Evolutionary conservation across 2,329 filamentous ascomycete species (phyloP).

Genomic region (Phyllosticta citrichinensis): DNA sequence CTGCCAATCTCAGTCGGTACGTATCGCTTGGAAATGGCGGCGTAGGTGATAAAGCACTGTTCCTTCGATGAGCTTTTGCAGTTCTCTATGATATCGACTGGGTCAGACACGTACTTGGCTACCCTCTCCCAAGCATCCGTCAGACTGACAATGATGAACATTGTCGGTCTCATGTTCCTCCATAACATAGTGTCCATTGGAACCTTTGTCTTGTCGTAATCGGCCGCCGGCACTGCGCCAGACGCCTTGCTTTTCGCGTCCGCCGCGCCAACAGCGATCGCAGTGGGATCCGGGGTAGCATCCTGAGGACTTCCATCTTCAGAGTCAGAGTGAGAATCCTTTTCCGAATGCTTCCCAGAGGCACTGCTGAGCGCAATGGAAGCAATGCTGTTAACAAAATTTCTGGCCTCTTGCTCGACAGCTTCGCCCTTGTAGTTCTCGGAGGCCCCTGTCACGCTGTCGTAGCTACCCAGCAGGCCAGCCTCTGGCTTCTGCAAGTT

Average conservation of each 20-base stretch:
- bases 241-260: slow-evolving; percentile 44
- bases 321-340: slow-evolving; percentile 41
- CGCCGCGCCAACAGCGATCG: slow-evolving; percentile 43
- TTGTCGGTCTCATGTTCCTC: slow-evolving; percentile 62
- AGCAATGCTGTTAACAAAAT: slow-evolving; percentile 65
- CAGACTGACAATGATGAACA: slow-evolving; percentile 53
- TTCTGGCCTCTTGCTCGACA: slow-evolving; percentile 72
- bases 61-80: background rate
- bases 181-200: slow-evolving; percentile 70
- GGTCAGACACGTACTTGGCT: slow-evolving; percentile 39
- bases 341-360: slow-evolving; percentile 64
- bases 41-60: slow-evolving; percentile 37
- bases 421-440: slow-evolving; percentile 78
- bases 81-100: background rate
- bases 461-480: slow-evolving; percentile 64
- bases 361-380: slow-evolving; percentile 65
- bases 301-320: slow-evolving; percentile 35
- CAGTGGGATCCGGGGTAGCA: slow-evolving; percentile 51
- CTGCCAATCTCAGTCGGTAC: slow-evolving; percentile 37
- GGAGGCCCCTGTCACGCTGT: slow-evolving; percentile 69
- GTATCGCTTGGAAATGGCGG: slow-evolving; percentile 37
- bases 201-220: slow-evolving; percentile 67
- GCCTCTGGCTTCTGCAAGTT: slow-evolving; percentile 68
- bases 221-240: slow-evolving; percentile 40
- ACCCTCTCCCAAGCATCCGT: slow-evolving; percentile 55